These are phyloP conservation scores for Pulveroboletus sp. DNA, from an alignment of 768 basidiomycete genomes.

Conservation along the genomic window DNA sequence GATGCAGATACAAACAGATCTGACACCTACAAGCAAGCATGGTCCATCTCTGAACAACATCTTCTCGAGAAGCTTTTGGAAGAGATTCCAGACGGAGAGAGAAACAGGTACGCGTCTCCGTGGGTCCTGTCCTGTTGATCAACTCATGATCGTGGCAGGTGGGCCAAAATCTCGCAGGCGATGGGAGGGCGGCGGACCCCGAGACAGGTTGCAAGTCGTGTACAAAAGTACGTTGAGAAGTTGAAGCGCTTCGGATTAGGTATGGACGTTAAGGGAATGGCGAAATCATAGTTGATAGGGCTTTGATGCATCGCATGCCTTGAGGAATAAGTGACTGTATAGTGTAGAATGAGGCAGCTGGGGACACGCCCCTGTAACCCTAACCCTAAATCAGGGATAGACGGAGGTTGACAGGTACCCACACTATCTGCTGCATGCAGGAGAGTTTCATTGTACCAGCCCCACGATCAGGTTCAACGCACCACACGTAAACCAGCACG, in stretches of 20 bases:
- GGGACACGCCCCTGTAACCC: conserved; percentile 1
- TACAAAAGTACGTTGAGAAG: conserved; percentile 87
- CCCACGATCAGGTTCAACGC: background rate
- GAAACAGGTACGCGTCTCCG: conserved; percentile 51
- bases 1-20: conserved; percentile 23
- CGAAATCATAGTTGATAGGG: conserved; percentile 13
- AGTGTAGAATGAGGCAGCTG: background rate
- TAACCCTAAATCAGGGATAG: conserved; percentile 25
- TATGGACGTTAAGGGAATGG: conserved; percentile 28
- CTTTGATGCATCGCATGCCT: background rate
- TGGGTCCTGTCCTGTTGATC: conserved; percentile 1
- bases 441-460: background rate
- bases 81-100: conserved; percentile 72
- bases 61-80: conserved; percentile 68
- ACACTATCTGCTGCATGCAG: background rate
- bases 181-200: conserved; percentile 77
- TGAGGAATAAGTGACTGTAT: background rate
- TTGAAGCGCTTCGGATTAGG: conserved; percentile 68
- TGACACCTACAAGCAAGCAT: conserved; percentile 81
- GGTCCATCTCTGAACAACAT: conserved; percentile 74
- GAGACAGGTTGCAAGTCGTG: conserved; percentile 81
- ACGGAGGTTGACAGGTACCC: background rate
- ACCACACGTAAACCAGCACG: conserved; percentile 22
- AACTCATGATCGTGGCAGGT: conserved; percentile 38
- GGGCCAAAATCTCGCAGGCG: conserved; percentile 76